These are phyloP conservation scores for Parasitella parasitica DNA, from an alignment of 371 early-diverging fungal genomes.

Conservation along the genomic window DNA sequence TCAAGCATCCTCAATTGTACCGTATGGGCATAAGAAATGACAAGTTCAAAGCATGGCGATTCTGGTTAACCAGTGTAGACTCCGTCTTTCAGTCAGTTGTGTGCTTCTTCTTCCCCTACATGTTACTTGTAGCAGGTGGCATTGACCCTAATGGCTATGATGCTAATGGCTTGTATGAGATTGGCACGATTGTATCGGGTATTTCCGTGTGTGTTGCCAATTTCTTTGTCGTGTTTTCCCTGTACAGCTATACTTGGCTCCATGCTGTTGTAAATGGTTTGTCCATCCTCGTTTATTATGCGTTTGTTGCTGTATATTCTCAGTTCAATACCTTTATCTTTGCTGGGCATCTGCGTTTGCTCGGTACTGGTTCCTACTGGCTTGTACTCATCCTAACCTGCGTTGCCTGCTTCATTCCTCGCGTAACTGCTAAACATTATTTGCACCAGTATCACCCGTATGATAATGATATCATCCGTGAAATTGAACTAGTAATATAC, in stretches of 20 bases:
- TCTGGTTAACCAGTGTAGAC: slow-evolving; percentile 83
- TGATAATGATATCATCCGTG: slow-evolving; percentile 68
- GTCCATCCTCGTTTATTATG: slow-evolving; percentile 51
- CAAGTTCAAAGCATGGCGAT: slow-evolving; percentile 81
- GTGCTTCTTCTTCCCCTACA: slow-evolving; percentile 75
- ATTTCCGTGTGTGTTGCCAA: slow-evolving; percentile 78
- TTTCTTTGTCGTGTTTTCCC: slow-evolving; percentile 75
- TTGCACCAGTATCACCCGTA: slow-evolving; percentile 54
- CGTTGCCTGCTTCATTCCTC: slow-evolving; percentile 51
- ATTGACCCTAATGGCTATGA: slow-evolving; percentile 55
- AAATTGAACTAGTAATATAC: slow-evolving; percentile 42
- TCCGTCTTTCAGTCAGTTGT: slow-evolving; percentile 89
- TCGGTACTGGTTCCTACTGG: slow-evolving; percentile 56
- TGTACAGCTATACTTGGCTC: slow-evolving; percentile 80
- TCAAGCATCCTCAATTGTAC: slow-evolving; percentile 85
- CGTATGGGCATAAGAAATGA: slow-evolving; percentile 82
- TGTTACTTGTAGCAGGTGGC: slow-evolving; percentile 51
- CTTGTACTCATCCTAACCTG: slow-evolving; percentile 48
- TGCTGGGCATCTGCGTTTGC: slow-evolving; percentile 48
- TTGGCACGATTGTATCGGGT: slow-evolving; percentile 81
- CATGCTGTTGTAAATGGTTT: slow-evolving; percentile 56
- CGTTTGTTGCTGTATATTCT: slow-evolving; percentile 52
- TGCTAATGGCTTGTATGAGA: slow-evolving; percentile 65
- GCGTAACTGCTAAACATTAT: slow-evolving; percentile 45
- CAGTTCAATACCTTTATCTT: slow-evolving; percentile 42